Base-by-base conservation (phyloP, 2,329 filamentous ascomycete genomes). In the Aspergillus flavus region DNA sequence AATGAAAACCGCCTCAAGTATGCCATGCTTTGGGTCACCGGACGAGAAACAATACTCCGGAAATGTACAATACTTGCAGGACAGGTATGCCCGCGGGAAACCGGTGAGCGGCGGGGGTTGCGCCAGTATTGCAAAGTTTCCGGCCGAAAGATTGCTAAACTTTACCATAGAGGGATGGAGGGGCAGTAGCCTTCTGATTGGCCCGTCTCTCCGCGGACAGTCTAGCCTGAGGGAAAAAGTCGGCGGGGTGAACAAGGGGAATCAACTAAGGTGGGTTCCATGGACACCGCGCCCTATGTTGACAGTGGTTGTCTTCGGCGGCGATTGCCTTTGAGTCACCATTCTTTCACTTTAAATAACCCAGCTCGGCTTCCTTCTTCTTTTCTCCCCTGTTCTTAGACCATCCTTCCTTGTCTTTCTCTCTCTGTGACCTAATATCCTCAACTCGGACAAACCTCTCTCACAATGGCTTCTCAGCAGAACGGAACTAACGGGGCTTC, bases 391-490 rank as follows among this genome's bases (percentile, higher is more conserved):
- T 41, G 26, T 50, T 28, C 26, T 53, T 58, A 53, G 53, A 23
- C 23, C 41, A 61, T 59, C 57, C 34, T 56, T 45, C 56, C 30
- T 7, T 21, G 50, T 58, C 53, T 58, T 48, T 58, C 36, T 52
- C 56, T 65, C 48, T 30, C 45, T 56, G 21, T 59, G 19, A 61
- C 62, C 28, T 61, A 55, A 30, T 57, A 39, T 36, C 26, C 36
- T 61, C 23, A 32, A n/a, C 21, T 26, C 32, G n/a, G 32, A 55
- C 52, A 36, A 36, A 14, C 11, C 4, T 12, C 57, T 34, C 45
- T 43, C 66, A 73, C 67, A 75, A 80, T 80, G 78, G 73, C 77
- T 64, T 68, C 76, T 63, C 66, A 68, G 62, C 63, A 61, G 63
- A 72, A 69, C 63, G 71, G 66, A 36, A 56, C 58, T 41, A 74